Evolutionary conservation across 495 filamentous ascomycete genomes (phyloP).

Genomic region (Saxispiralis lemnorum): DNA sequence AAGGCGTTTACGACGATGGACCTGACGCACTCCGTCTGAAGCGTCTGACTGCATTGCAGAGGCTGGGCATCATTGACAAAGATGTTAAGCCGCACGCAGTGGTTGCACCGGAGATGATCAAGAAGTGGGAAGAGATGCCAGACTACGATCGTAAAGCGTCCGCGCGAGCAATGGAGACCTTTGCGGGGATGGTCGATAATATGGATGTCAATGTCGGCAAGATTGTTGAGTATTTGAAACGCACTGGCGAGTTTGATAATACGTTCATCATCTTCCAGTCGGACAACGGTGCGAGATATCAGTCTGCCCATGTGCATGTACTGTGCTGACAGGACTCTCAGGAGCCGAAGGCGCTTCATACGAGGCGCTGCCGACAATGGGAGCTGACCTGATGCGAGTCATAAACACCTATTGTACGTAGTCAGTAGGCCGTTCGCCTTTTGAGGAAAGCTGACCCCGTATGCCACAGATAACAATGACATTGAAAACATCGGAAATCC

Average conservation of each 20-base stretch:
- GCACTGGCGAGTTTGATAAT: conserved; percentile 39
- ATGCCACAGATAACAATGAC: conserved; percentile 40
- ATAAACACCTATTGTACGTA: conserved; percentile 42
- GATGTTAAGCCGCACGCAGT: conserved; percentile 37
- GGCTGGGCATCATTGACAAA: conserved; percentile 32
- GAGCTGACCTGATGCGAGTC: conserved; percentile 28
- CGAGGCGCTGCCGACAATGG: conserved; percentile 34
- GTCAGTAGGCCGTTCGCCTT: too few relatives aligned
- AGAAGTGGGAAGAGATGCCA: conserved; percentile 32
- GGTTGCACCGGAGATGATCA: conserved; percentile 27
- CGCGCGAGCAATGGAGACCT: conserved; percentile 37
- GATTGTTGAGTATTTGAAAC: conserved; percentile 33
- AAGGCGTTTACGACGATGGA: conserved; percentile 39
- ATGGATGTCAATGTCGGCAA: conserved; percentile 40
- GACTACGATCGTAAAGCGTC: conserved; percentile 32
- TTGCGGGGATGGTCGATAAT: conserved; percentile 42
- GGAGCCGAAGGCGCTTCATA: conserved; percentile 38
- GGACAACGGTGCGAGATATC: conserved; percentile 43
- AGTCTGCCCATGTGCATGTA: too few relatives aligned
- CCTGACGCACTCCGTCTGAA: conserved; percentile 35
- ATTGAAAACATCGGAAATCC: conserved; percentile 39
- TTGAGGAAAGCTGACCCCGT: too few relatives aligned
- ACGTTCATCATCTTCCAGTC: conserved; percentile 44
- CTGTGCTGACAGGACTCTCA: too few relatives aligned
- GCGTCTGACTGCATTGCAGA: conserved; percentile 33